Base-by-base conservation (phyloP, 345 rosid genomes). In the Punica granatum region DNA sequence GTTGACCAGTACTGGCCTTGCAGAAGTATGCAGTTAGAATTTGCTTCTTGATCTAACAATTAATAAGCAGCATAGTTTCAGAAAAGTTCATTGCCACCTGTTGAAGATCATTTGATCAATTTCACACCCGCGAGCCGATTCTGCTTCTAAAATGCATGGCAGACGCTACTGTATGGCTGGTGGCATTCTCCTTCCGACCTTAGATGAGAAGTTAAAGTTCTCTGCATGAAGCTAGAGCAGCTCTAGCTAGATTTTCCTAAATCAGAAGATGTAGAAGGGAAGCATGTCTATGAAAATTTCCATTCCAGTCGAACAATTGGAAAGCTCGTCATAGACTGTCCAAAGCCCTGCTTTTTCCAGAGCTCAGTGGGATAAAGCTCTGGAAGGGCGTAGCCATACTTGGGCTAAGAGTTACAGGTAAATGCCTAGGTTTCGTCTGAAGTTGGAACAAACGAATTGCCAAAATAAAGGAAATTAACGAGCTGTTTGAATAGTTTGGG, bases 321-420 rank as follows among this genome's bases (percentile, higher is more conserved):
- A 78, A 90, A 89, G 77, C 82, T 89, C 64, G 70, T 90, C 66
- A 56, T 93, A 69, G 88, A 86, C 31, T 75, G 86, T n/a, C n/a
- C n/a, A n/a, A n/a, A n/a, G n/a, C 79, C 82, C 98, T n/a, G 43
- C 72, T 25, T 87, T 93, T 66, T 94, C 96, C 19, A 60, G 80
- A 65, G 80, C 78, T 28, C 82, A 90, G 53, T 93, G 87, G 90
- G 77, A 77, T 75, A 83, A 82, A 66, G 94, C 96, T 23, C 76
- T 93, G 82, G 72, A 78, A 74, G 93, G 92, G 73, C 86, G 84
- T 28, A 81, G 85, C 69, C 63, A 73, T 46, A 56, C 36, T 2
- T 90, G 94, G 94, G 90, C 92, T 46, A 79, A 82, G 65, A 97
- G 97, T 75, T 91, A 90, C 89, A 82, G 98, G 99, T 91, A 60